Base-by-base conservation (phyloP, 2,329 filamentous ascomycete species). In the Emericellopsis cladophorae region DNA sequence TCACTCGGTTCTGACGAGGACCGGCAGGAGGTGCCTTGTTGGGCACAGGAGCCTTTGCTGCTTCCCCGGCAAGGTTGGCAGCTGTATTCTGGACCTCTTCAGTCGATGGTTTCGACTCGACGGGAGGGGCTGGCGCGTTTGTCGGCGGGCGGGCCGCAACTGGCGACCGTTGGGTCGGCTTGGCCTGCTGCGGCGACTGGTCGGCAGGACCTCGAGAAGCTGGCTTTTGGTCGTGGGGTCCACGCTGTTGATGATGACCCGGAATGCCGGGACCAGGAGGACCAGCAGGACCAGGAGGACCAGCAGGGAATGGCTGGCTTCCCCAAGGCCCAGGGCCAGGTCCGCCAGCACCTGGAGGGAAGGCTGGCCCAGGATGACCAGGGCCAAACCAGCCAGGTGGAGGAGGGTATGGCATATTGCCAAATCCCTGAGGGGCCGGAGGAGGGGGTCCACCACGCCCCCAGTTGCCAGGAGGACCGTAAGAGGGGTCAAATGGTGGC, bases 361-460 rank as follows among this genome's bases (percentile, higher is more conserved):
- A 46, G 10, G 39, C 44, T 40, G 42, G 44, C n/a, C 51, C 68
- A 46, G 74, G 79, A 48, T 82, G 44, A 15, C 51, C 68, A 46
- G 74, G 79, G 48, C 82, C 83, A 55, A 80, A 90, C 84, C 86
- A 93, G 42, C 81, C 83, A 21, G 77, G 76, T 37, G 79, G 84
- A 14, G 79, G 81, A 47, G 83, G 84, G 57, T 88, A 93, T 1
- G 82, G 81, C 73, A 87, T 81, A 48, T 79, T 79, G 48, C 78
- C 78, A 51, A 81, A 87, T 22, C 76, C 42, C 12, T 35, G 75
- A 46, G 80, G 80, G 35, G 67, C 72, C 42, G 66, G 65, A 23
- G 70, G 69, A 15, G 75, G 76, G 47, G 81, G 81, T 22, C 70
- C 74, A 41, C 68, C 74, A 48, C 72, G 68, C 46, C 72, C 71